Evolutionary conservation across 164 flowering plant genomes (phyloP).

Genomic region (Protea cynaroides): DNA sequence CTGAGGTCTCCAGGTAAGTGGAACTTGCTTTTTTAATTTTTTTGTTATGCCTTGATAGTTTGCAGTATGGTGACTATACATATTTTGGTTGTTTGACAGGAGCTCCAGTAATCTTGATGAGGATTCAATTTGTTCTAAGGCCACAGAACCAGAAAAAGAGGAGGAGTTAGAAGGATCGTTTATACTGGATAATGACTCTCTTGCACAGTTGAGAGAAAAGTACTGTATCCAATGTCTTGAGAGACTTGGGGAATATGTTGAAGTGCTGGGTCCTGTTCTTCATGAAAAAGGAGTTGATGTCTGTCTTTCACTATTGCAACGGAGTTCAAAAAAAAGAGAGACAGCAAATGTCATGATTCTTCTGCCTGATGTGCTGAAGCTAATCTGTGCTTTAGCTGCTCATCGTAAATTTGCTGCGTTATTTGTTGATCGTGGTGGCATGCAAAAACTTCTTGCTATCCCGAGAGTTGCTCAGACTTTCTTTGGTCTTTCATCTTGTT

Average conservation of each 20-base stretch:
- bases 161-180: constrained; percentile 65
- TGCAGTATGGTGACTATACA: background rate
- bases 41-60: background rate
- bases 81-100: constrained; percentile 31
- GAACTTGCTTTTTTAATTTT: background rate
- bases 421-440: constrained; percentile 97
- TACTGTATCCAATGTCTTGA: constrained; percentile 90
- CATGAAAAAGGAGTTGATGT: constrained; percentile 98
- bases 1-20: constrained; percentile 70
- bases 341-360: constrained; percentile 30
- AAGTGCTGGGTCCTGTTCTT: constrained; percentile 93
- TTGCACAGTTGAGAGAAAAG: constrained; percentile 71
- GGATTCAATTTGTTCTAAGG: constrained; percentile 25
- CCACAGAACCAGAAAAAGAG: constrained; percentile 34
- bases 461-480: constrained; percentile 67
- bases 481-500: constrained; percentile 91
- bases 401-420: constrained; percentile 90
- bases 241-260: constrained; percentile 85
- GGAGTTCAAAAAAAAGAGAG: constrained; percentile 41
- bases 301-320: constrained; percentile 71
- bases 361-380: constrained; percentile 81
- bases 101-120: constrained; percentile 22
- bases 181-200: constrained; percentile 51
- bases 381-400: constrained; percentile 89
- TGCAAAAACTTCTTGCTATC: constrained; percentile 78